A percentile compares a stretch with the other conserved stretches of the same genome.
phyloP scores from a whole-genome alignment of 2,329 filamentous ascomycete genomes.

The Pyrenophora tritici-repentis region DNA sequence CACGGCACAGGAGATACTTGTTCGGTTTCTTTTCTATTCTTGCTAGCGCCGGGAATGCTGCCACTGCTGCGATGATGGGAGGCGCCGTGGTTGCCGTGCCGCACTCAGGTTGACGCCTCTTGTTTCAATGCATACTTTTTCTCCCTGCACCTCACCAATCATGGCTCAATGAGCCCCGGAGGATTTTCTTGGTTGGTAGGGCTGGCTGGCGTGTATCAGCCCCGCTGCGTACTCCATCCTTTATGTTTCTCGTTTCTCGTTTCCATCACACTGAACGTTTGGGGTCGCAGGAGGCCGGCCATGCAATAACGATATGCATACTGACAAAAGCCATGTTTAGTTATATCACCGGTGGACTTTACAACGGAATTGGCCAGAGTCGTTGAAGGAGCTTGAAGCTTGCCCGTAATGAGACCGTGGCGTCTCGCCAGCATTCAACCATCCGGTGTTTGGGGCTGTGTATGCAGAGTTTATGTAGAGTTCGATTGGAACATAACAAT shows the following conservation, averaged over 20 bases:
- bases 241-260: background rate
- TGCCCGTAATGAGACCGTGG: no score
- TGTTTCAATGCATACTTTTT: background rate
- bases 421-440: no score
- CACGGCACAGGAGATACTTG: no score
- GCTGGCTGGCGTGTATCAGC: background rate
- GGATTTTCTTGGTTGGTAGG: background rate
- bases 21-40: background rate
- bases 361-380: no score
- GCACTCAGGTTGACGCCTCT: constrained; percentile 6
- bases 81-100: constrained; percentile 8
- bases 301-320: background rate
- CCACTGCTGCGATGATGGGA: background rate
- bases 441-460: no score
- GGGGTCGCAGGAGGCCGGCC: background rate
- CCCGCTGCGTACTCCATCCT: background rate
- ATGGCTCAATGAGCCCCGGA: background rate
- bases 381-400: no score
- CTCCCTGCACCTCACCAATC: background rate
- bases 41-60: background rate
- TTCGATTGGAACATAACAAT: no score
- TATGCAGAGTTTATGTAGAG: no score
- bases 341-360: no score
- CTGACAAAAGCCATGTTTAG: no score
- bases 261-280: background rate